These are phyloP conservation scores for Glonium stellatum DNA, from an alignment of 495 filamentous ascomycete genomes.

Conservation along the genomic window DNA sequence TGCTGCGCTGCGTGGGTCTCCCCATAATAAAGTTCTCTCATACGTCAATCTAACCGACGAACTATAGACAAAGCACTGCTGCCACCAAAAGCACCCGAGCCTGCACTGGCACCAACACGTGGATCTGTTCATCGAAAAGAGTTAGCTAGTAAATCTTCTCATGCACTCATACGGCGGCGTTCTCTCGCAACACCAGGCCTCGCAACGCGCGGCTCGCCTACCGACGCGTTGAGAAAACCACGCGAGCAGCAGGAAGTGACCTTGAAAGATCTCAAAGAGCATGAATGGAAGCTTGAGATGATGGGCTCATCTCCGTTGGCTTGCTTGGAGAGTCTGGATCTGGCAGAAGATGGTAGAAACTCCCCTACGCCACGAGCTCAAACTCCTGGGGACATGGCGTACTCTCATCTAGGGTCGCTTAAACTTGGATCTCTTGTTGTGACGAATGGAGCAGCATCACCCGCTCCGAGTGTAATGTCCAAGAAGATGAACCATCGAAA, in stretches of 20 bases:
- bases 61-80: background rate
- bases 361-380: conserved; percentile 21
- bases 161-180: conserved; percentile 25
- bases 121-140: background rate
- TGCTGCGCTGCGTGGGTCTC: conserved; percentile 29
- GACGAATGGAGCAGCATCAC: conserved; percentile 37
- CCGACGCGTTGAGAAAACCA: conserved; percentile 22
- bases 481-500: conserved; percentile 2
- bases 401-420: conserved; percentile 30
- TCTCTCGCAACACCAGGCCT: conserved; percentile 31
- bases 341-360: conserved; percentile 21
- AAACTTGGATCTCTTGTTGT: conserved; percentile 35
- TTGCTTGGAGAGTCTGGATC: conserved; percentile 25
- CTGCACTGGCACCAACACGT: background rate
- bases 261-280: background rate
- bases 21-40: background rate
- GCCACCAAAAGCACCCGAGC: background rate
- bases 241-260: conserved; percentile 20
- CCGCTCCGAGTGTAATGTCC: conserved; percentile 29
- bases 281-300: conserved; percentile 23
- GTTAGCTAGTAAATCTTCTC: conserved; percentile 8
- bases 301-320: conserved; percentile 21
- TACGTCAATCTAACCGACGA: background rate
- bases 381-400: conserved; percentile 35
- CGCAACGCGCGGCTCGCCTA: conserved; percentile 29